Evolutionary conservation across 2,329 filamentous ascomycete species (phyloP).

Genomic region (Alternaria dauci): DNA sequence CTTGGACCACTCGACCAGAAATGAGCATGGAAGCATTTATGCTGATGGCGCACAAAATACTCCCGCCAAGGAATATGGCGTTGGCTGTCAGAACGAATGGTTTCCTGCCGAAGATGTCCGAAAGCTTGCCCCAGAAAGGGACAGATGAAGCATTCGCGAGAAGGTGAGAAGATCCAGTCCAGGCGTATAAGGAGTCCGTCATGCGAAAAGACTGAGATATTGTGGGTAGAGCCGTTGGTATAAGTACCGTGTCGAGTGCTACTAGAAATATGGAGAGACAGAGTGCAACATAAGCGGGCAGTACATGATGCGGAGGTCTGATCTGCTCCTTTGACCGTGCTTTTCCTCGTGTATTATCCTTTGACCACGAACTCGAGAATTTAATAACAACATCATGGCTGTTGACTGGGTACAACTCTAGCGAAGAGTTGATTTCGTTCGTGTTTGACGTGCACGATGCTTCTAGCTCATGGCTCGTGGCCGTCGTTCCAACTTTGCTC

Average conservation of each 20-base stretch:
- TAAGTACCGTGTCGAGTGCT: conserved; percentile 63
- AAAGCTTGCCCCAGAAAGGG: conserved; percentile 54
- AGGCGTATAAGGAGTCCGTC: conserved; percentile 75
- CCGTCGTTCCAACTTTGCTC: not conserved
- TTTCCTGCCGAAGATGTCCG: conserved; percentile 52
- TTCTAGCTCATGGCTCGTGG: not conserved
- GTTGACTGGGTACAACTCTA: not conserved
- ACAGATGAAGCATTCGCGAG: conserved; percentile 51
- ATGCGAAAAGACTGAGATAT: conserved; percentile 68
- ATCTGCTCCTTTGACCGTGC: not conserved
- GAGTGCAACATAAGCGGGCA: conserved; percentile 43
- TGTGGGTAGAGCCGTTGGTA: conserved; percentile 72
- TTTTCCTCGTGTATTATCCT: not conserved
- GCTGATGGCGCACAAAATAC: conserved; percentile 60
- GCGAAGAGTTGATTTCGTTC: not conserved
- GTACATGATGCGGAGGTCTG: conserved; percentile 2
- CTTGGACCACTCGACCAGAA: conserved; percentile 62
- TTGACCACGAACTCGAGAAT: not conserved
- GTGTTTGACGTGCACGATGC: not conserved
- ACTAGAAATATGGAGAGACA: conserved; percentile 53
- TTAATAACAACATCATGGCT: not conserved
- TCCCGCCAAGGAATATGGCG: conserved; percentile 58
- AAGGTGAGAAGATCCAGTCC: conserved; percentile 68
- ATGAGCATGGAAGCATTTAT: conserved; percentile 62
- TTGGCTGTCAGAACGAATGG: conserved; percentile 47